Evolutionary conservation across 139 green algal genomes (phyloP), one percentile per base, ranked within the genome.

Genomic region (Chlorella sp.): DNA sequence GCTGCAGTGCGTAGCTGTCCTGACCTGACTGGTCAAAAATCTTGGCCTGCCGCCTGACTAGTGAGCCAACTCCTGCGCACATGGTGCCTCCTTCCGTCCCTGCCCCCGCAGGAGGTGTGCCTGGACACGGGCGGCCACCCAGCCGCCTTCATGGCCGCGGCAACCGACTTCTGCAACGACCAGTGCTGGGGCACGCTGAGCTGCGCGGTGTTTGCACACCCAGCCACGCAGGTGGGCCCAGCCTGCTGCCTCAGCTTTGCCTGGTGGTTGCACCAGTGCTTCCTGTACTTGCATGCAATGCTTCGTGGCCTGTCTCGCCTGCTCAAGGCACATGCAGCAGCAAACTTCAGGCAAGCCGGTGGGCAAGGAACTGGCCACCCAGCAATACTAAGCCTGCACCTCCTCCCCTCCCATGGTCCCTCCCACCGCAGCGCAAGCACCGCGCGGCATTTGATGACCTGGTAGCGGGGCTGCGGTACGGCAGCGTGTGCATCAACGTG

Each of bases 401-500:
- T 67, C 44, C 28, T 47, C 2, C 51, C 18, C n/a, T n/a, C n/a
- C n/a, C n/a, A n/a, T 39, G 4, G 32, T 73, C 57, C 21, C 44
- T 1, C 16, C 32, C 16, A 30, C 60, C 60, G 25, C 85, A 92
- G 84, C 84, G 76, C 21, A 5, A 28, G 23, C 70, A 88, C 79
- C 18, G 30, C 0, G 36, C 25, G 1, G 92, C 86, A 16, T 92
- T 93, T 44, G 90, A 97, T 9, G 23, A 67, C 2, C 82, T 89
- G 7, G 28, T 98, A n/a, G 89, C 86, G 1, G 82, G 68, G 0
- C 90, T 98, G 55, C 89, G 84, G 20, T 98, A 97, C 71, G 95
- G 95, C 78, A 87, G 44, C 36, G 87, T 98, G 23, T 76, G 57
- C 28, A 82, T 98, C 65, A 98, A 98, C 82, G 70, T 81, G 5